phyloP scores from a whole-genome alignment of 176 grass and related monocot genomes.

The Saccharum officinarum region DNA sequence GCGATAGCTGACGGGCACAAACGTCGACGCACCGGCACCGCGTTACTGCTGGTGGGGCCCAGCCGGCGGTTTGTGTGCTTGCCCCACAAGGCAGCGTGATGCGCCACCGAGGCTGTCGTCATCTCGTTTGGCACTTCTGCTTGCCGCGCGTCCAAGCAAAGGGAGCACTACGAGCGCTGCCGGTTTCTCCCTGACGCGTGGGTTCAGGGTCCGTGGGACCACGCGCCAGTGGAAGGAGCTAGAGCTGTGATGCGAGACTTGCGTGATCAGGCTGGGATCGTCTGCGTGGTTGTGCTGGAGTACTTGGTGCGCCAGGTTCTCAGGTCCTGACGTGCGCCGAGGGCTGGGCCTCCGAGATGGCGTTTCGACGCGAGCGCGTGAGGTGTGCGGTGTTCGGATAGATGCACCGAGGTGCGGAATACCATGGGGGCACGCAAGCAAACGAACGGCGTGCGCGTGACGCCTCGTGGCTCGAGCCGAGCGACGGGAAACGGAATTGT shows the following conservation, averaged over 20 bases:
- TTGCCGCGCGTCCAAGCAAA: slow-evolving; percentile 38
- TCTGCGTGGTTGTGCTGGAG: background rate
- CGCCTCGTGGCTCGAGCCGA: background rate
- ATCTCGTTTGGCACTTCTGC: background rate
- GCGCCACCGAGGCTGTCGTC: background rate
- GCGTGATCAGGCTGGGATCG: background rate
- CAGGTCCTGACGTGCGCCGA: background rate
- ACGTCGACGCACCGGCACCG: background rate
- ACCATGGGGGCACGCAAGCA: slow-evolving; percentile 20
- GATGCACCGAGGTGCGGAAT: background rate
- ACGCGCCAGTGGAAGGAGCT: background rate
- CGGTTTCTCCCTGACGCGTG: background rate
- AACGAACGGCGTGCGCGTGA: slow-evolving; percentile 35
- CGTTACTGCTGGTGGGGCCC: background rate
- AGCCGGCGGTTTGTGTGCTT: background rate
- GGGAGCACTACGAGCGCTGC: background rate
- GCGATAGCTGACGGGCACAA: background rate
- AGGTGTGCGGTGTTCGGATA: slow-evolving; percentile 19
- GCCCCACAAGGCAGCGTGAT: slow-evolving; percentile 36
- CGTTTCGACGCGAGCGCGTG: background rate
- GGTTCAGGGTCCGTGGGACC: background rate
- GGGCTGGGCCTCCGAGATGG: background rate
- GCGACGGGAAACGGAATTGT: slow-evolving; percentile 13
- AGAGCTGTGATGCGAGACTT: background rate
- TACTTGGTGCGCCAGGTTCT: fast-evolving